A percentile compares a stretch with the other conserved stretches of the same genome.
Conservation (phyloP, 352 stramenopile species). For the Phytopythium vexans region DNA sequence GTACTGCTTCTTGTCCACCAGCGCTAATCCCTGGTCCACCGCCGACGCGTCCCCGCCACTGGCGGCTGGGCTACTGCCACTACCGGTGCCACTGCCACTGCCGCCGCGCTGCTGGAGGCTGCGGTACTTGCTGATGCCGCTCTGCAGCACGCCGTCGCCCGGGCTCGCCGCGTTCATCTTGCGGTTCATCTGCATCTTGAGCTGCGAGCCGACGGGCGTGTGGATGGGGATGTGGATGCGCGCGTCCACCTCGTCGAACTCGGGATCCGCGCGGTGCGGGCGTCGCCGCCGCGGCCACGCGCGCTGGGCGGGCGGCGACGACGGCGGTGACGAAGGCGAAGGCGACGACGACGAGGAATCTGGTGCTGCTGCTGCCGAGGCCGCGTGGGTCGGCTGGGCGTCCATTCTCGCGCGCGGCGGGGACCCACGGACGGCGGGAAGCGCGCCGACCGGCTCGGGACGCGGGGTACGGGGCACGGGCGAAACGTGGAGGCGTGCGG, state of each 20-base stretch:
- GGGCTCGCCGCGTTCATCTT: conserved; percentile 21
- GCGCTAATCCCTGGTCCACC: conserved; percentile 30
- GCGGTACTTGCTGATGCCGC: conserved; percentile 69
- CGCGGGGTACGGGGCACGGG: too few relatives aligned
- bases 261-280: conserved; percentile 1
- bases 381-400: too few relatives aligned
- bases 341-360: conserved; percentile 1
- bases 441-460: too few relatives aligned
- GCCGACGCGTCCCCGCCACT: too few relatives aligned
- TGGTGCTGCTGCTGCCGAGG: too few relatives aligned
- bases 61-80: conserved; percentile 6
- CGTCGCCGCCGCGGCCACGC: conserved; percentile 22
- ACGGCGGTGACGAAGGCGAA: not conserved
- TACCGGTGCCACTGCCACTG: conserved; percentile 10
- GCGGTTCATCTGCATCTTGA: conserved; percentile 48
- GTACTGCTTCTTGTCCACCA: conserved; percentile 60
- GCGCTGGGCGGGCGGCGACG: conserved; percentile 4
- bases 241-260: conserved; percentile 59
- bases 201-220: conserved; percentile 15
- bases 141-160: conserved; percentile 29
- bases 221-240: conserved; percentile 67
- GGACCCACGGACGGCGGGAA: conserved; percentile 1
- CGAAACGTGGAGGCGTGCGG: too few relatives aligned
- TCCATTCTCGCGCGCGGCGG: too few relatives aligned
- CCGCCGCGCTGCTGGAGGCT: conserved; percentile 34